Evolutionary conservation across 192 early-diverging fungal species (phyloP).

Genomic region (Helicostylum pulchrum): DNA sequence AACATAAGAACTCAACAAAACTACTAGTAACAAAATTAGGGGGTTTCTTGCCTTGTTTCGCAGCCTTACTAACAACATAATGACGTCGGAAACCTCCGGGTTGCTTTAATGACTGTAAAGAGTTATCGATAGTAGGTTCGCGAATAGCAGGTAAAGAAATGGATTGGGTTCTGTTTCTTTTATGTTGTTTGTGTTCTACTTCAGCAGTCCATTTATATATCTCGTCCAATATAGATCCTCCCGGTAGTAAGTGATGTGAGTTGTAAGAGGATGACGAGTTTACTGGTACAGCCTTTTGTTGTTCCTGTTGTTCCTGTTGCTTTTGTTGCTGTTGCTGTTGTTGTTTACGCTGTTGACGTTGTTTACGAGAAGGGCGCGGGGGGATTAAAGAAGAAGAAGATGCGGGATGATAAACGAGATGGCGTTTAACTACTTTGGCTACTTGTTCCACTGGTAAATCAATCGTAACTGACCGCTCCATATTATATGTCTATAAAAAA

Average conservation of each 20-base stretch:
- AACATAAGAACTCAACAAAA: constrained; percentile 90
- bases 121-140: not conserved
- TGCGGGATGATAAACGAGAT: constrained; percentile 61
- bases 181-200: constrained; percentile 45
- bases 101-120: constrained; percentile 46
- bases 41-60: constrained; percentile 60
- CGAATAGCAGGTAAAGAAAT: constrained; percentile 29
- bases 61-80: constrained; percentile 73
- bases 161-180: constrained; percentile 30
- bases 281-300: constrained; percentile 25
- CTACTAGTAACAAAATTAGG: constrained; percentile 82
- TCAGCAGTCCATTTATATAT: constrained; percentile 89
- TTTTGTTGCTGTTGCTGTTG: constrained; percentile 26
- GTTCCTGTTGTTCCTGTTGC: constrained; percentile 29
- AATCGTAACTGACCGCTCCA: constrained; percentile 29
- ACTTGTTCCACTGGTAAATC: constrained; percentile 54
- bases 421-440: constrained; percentile 66
- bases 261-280: constrained; percentile 23
- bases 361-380: constrained; percentile 26
- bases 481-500: not conserved
- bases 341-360: not conserved
- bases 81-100: constrained; percentile 90
- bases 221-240: constrained; percentile 77
- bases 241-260: constrained; percentile 52
- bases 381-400: constrained; percentile 42